Evolutionary conservation across 2,329 filamentous ascomycete genomes (phyloP).

Genomic region (Paraphaeosphaeria minitans): DNA sequence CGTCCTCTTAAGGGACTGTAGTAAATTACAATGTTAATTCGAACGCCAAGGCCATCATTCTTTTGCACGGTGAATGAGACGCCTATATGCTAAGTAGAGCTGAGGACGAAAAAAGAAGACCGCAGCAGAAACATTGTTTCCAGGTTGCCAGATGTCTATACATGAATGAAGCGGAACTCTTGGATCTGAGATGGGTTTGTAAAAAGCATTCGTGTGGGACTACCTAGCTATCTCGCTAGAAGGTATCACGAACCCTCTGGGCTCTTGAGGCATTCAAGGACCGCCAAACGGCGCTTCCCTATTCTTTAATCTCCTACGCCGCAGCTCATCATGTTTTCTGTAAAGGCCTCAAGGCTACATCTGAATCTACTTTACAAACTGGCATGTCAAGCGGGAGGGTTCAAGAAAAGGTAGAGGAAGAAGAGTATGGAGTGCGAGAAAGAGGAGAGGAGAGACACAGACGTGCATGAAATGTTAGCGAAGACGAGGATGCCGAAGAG

Average conservation of each 20-base stretch:
- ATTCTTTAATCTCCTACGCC: no score
- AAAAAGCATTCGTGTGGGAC: no score
- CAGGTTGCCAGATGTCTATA: no score
- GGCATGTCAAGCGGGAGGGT: background rate
- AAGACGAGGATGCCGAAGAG: background rate
- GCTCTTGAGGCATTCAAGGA: no score
- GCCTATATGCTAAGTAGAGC: background rate
- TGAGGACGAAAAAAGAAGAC: background rate
- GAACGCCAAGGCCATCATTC: background rate
- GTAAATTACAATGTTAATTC: constrained; percentile 16
- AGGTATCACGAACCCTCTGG: no score
- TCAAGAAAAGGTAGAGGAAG: background rate
- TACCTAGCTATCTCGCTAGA: no score
- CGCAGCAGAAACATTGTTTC: no score
- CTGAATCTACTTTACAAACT: background rate
- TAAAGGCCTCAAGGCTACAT: background rate
- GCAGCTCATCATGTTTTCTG: background rate
- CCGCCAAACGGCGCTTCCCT: no score
- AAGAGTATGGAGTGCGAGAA: background rate
- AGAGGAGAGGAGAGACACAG: background rate
- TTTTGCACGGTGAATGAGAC: background rate
- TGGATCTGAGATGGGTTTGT: no score
- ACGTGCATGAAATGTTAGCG: background rate
- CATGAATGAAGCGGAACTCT: no score
- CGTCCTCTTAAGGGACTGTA: constrained; percentile 11